Evolutionary conservation across 495 filamentous ascomycete genomes (phyloP).

Genomic region (Hypoxylon rickii): DNA sequence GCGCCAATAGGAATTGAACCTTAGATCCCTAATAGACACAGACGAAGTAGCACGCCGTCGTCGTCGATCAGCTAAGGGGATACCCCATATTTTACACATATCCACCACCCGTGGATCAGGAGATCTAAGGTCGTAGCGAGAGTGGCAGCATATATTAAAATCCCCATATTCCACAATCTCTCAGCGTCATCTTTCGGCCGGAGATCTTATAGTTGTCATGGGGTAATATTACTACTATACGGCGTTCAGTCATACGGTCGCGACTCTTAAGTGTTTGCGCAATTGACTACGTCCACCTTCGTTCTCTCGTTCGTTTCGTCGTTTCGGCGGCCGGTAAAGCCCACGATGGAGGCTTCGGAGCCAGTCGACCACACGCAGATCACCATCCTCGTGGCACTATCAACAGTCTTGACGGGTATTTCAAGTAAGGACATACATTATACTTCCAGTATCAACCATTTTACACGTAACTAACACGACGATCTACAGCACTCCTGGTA

Average conservation of each 20-base stretch:
- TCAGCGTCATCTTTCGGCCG: not conserved
- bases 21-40: too few species aligned
- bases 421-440: slow-evolving; percentile 32
- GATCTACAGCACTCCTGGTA: slow-evolving; percentile 34
- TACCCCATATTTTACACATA: slow-evolving; percentile 16
- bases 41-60: slow-evolving; percentile 4
- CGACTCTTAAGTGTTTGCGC: not conserved
- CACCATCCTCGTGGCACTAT: slow-evolving; percentile 19
- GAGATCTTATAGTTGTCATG: not conserved
- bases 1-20: too few species aligned
- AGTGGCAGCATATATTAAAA: slow-evolving; percentile 6
- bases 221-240: not conserved
- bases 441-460: not conserved
- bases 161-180: not conserved
- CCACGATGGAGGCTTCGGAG: slow-evolving; percentile 7
- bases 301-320: too few species aligned
- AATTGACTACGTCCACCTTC: too few species aligned
- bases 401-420: slow-evolving; percentile 27
- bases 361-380: slow-evolving; percentile 12
- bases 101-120: slow-evolving; percentile 10
- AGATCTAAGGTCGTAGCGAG: slow-evolving; percentile 6
- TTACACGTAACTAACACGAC: not conserved
- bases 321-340: too few species aligned
- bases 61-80: slow-evolving; percentile 5
- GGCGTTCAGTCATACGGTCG: not conserved